Base-by-base conservation (phyloP, 768 basidiomycete genomes). In the Tricholoma furcatifolium region DNA sequence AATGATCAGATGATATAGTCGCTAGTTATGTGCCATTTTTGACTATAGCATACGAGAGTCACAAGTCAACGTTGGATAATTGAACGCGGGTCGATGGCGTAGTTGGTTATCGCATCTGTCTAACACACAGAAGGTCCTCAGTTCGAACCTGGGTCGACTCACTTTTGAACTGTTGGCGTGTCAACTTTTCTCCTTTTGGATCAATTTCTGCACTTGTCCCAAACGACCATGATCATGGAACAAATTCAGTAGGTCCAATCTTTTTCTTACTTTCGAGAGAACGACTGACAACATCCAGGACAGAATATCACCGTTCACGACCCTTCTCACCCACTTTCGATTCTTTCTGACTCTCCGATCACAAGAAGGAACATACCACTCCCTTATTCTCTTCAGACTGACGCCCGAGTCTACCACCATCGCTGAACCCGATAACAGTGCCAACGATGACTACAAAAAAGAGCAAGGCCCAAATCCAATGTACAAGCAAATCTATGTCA, bases 61-160 rank as follows among this genome's bases (percentile, higher is more conserved):
- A n/a, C n/a, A n/a, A n/a, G n/a, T n/a, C n/a, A n/a, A n/a, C n/a
- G n/a, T n/a, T n/a, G n/a, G n/a, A n/a, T n/a, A n/a, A n/a, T n/a
- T n/a, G n/a, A 27, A n/a, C 23, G 4, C 7, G 69, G 67, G 65
- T 74, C 76, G 82, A 80, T 84, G 84, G 84, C 81, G 83, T 86
- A 84, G 82, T 83, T 85, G 83, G 83, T 85, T 85, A 86, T 85
- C 84, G 82, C 84, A 83, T 85, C 82, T 83, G 84, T 84, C 82
- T 84, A 82, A 85, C 83, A 85, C 83, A 82, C 82, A 82, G 81
- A 81, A 61, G 60, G 65, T 61, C 62, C 67, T 57, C 66, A 67
- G 67, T 68, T 69, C 67, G 66, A 69, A 38, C 65, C 65, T 67
- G 67, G 67, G 67, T 66, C 63, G 65, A 63, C 60, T 69, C 67